These are phyloP conservation scores for Sordaria brevicollis DNA, from an alignment of 495 filamentous ascomycete species.

Conservation along the genomic window DNA sequence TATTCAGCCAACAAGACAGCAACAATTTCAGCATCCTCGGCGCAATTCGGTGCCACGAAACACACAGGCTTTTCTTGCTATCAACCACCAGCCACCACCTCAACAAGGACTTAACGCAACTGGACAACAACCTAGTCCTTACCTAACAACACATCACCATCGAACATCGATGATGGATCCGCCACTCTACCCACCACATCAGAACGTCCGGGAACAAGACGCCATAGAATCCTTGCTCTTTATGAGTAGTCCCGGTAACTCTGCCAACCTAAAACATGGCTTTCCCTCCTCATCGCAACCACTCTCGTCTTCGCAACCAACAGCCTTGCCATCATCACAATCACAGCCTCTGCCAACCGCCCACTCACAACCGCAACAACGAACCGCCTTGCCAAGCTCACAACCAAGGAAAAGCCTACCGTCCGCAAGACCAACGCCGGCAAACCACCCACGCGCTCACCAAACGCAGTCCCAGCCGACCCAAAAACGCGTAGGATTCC, in stretches of 20 bases:
- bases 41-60: conserved; percentile 29
- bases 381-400: conserved; percentile 33
- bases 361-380: conserved; percentile 21
- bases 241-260: conserved; percentile 78
- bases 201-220: conserved; percentile 61
- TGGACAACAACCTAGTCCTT: conserved; percentile 31
- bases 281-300: conserved; percentile 33
- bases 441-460: conserved; percentile 21
- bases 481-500: conserved; percentile 36
- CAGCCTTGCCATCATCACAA: conserved; percentile 27
- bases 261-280: conserved; percentile 43
- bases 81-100: conserved; percentile 25
- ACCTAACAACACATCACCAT: conserved; percentile 16
- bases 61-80: conserved; percentile 28
- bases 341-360: conserved; percentile 17
- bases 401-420: conserved; percentile 36
- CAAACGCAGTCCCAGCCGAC: conserved; percentile 11
- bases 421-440: conserved; percentile 29
- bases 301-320: conserved; percentile 19
- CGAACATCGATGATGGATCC: conserved; percentile 56
- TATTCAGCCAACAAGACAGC: conserved; percentile 22
- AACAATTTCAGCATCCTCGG: conserved; percentile 13
- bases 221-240: conserved; percentile 80
- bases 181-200: conserved; percentile 38
- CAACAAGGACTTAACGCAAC: conserved; percentile 24